These are phyloP conservation scores for Fagus sylvatica DNA, from an alignment of 306 rosid species.

Conservation along the genomic window DNA sequence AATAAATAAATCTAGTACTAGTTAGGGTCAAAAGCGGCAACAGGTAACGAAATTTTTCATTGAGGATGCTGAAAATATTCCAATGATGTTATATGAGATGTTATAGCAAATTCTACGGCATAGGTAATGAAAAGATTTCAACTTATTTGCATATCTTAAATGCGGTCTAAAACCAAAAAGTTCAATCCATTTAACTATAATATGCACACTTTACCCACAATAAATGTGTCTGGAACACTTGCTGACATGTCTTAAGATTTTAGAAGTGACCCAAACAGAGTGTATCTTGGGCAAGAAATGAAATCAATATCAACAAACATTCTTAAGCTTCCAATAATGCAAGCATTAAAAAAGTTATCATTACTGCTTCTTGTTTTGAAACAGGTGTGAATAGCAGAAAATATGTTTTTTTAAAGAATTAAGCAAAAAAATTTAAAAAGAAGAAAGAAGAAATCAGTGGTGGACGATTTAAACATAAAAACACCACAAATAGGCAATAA, in stretches of 20 bases:
- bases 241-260: too few relatives aligned
- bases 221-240: background rate
- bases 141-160: background rate
- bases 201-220: background rate
- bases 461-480: too few relatives aligned
- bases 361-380: too few relatives aligned
- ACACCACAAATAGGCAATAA: too few relatives aligned
- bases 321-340: background rate
- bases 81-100: background rate
- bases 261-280: background rate
- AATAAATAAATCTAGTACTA: conserved; percentile 3
- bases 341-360: background rate
- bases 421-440: too few relatives aligned
- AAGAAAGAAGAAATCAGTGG: too few relatives aligned
- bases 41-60: background rate
- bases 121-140: background rate
- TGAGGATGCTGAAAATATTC: background rate
- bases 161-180: background rate
- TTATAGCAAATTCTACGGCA: background rate
- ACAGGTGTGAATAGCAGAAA: too few relatives aligned
- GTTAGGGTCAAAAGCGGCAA: background rate
- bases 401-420: too few relatives aligned
- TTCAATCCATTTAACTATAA: background rate
- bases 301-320: background rate
- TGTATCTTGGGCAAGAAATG: background rate